These are phyloP conservation scores for Pseudogymnoascus sp. DNA, from an alignment of 2,329 filamentous ascomycete species.

Conservation along the genomic window DNA sequence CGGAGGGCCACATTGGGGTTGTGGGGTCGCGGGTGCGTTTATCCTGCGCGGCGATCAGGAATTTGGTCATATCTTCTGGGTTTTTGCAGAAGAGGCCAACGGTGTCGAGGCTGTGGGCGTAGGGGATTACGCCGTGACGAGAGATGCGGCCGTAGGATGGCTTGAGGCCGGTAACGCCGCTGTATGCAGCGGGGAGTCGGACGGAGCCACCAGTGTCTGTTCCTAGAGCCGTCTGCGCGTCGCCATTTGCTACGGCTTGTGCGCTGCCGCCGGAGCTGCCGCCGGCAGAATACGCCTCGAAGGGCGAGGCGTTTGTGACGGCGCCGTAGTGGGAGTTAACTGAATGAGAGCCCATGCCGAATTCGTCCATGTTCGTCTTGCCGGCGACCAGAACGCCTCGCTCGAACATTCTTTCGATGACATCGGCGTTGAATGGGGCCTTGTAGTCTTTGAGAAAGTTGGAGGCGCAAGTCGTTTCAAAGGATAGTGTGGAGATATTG, in stretches of 20 bases:
- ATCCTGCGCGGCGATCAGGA: constrained; percentile 17
- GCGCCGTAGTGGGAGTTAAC: constrained; percentile 59
- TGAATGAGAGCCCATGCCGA: constrained; percentile 88
- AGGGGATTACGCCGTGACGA: constrained; percentile 63
- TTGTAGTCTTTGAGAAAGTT: constrained; percentile 61
- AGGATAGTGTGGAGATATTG: constrained; percentile 59
- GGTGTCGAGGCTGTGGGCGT: constrained; percentile 68
- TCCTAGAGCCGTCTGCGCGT: constrained; percentile 62
- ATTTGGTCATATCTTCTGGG: constrained; percentile 30
- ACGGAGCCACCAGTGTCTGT: constrained; percentile 80
- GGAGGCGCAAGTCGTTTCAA: constrained; percentile 81
- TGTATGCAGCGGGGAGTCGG: constrained; percentile 64
- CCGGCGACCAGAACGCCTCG: constrained; percentile 59
- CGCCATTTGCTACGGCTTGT: constrained; percentile 63
- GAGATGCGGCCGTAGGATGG: constrained; percentile 64
- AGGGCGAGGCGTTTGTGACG: constrained; percentile 38
- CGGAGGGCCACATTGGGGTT: not conserved
- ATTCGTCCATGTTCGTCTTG: constrained; percentile 93
- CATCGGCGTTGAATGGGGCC: constrained; percentile 76
- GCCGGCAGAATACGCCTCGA: constrained; percentile 57
- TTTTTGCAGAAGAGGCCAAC: constrained; percentile 54
- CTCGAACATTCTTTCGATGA: constrained; percentile 60
- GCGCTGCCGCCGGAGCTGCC: constrained; percentile 94
- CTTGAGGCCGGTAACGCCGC: constrained; percentile 62
- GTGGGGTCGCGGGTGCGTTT: constrained; percentile 32